Evolutionary conservation across 116 monocot species (phyloP).

Genomic region (Dioscorea cayenensis): DNA sequence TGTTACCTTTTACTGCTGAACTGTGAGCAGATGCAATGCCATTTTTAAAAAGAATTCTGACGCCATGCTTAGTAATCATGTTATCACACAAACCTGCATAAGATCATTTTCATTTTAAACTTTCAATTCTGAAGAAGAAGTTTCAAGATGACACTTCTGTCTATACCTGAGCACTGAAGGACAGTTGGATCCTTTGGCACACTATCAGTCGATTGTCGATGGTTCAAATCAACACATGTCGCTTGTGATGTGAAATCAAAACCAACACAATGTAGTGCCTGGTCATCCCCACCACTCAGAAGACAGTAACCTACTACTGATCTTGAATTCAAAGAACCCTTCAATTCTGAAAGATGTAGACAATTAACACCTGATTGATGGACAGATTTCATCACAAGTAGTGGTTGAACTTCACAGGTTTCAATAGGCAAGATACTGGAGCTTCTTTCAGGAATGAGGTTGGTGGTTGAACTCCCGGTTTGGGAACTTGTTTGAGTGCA

Average conservation of each 20-base stretch:
- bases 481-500: slow-evolving; percentile 1
- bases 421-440: slow-evolving; percentile 10
- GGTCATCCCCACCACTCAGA: slow-evolving; percentile 95
- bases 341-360: slow-evolving; percentile 48
- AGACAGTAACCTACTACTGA: slow-evolving; percentile 42
- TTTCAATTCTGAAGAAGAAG: not conserved
- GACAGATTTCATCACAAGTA: slow-evolving; percentile 41
- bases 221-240: not conserved
- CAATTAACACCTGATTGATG: slow-evolving; percentile 97
- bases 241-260: slow-evolving; percentile 28
- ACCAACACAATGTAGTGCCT: slow-evolving; percentile 53
- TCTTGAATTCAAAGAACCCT: slow-evolving; percentile 10
- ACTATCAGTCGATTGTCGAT: slow-evolving; percentile 1
- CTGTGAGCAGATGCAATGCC: slow-evolving; percentile 72
- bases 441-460: not conserved
- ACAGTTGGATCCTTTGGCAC: slow-evolving; percentile 4
- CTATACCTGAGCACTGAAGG: slow-evolving; percentile 15
- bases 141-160: not conserved
- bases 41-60: slow-evolving; percentile 28
- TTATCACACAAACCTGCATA: not conserved
- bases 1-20: slow-evolving; percentile 87
- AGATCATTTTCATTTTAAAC: not conserved
- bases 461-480: not conserved
- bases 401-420: slow-evolving; percentile 41
- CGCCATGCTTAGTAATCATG: slow-evolving; percentile 4